These are phyloP conservation scores for Plasmodium reichenowi DNA, from an alignment of 169 alveolate species.

Conservation along the genomic window DNA sequence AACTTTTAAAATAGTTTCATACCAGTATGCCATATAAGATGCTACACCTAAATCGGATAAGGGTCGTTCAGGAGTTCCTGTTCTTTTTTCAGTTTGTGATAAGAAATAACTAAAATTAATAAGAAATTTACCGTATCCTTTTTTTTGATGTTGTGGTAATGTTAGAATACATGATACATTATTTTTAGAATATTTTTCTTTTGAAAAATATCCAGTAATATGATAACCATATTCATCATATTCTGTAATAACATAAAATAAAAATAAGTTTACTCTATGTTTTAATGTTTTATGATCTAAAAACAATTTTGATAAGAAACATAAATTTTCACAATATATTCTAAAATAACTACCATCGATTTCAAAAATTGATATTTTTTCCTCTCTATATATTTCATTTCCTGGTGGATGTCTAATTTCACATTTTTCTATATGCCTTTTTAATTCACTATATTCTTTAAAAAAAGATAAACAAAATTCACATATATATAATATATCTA, in stretches of 20 bases:
- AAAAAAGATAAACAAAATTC: slow-evolving; percentile 96
- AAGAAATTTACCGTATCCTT: slow-evolving; percentile 93
- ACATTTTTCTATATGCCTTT: slow-evolving; percentile 91
- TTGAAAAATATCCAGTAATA: slow-evolving; percentile 93
- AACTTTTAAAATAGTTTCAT: slow-evolving; percentile 52
- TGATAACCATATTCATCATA: slow-evolving; percentile 88
- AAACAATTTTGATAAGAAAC: slow-evolving; percentile 96
- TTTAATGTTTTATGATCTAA: slow-evolving; percentile 97
- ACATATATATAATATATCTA: slow-evolving; percentile 94
- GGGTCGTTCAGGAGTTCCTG: slow-evolving; percentile 99
- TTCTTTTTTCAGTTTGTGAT: slow-evolving; percentile 92
- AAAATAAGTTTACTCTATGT: slow-evolving; percentile 89
- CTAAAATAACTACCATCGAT: slow-evolving; percentile 96
- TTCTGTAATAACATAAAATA: slow-evolving; percentile 96
- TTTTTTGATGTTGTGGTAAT: slow-evolving; percentile 93
- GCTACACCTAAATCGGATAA: slow-evolving; percentile 97
- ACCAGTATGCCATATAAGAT: slow-evolving; percentile 97
- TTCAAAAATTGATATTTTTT: slow-evolving; percentile 94
- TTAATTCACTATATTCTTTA: slow-evolving; percentile 89
- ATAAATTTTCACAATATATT: slow-evolving; percentile 97
- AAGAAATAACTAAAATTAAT: slow-evolving; percentile 93
- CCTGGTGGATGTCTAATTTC: slow-evolving; percentile 97
- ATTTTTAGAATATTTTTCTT: slow-evolving; percentile 91
- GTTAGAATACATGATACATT: slow-evolving; percentile 93
- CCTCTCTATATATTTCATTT: slow-evolving; percentile 96